These are phyloP conservation scores for Sphagnum tenellum DNA, from an alignment of 225 moss, liverwort and hornwort species.

Conservation along the genomic window DNA sequence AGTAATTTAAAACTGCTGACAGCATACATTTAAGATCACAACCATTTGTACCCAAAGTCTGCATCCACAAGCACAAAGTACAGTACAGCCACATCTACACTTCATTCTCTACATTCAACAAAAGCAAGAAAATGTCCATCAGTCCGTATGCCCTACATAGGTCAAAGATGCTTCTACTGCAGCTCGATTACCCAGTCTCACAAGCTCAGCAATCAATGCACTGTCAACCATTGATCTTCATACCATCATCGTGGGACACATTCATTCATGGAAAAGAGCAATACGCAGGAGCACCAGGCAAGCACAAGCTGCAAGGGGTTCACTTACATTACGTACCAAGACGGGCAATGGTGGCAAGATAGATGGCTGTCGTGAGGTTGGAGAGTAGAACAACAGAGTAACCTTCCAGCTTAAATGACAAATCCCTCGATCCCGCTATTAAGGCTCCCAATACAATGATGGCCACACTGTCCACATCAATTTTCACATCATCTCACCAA, in stretches of 20 bases:
- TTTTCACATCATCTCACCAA: slow-evolving; percentile 4
- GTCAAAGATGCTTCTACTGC: no score
- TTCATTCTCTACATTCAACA: no score
- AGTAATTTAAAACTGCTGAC: not conserved
- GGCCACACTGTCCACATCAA: slow-evolving; percentile 53
- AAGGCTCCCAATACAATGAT: slow-evolving; percentile 85
- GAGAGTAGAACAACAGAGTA: slow-evolving; percentile 80
- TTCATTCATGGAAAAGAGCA: no score
- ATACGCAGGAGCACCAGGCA: no score
- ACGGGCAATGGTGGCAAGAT: slow-evolving; percentile 90
- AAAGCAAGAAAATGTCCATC: no score
- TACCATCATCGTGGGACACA: no score
- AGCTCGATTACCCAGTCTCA: no score
- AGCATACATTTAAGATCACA: no score
- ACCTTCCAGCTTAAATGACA: slow-evolving; percentile 69
- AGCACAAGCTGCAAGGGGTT: slow-evolving; percentile 20
- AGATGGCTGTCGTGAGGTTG: slow-evolving; percentile 88
- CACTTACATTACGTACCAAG: slow-evolving; percentile 67
- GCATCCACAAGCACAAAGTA: not conserved
- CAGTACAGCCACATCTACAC: no score
- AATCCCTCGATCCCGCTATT: slow-evolving; percentile 82
- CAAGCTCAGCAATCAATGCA: no score
- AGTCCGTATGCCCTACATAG: no score
- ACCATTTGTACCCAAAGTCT: not conserved
- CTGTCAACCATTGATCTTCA: no score